A percentile compares a stretch with the other conserved stretches of the same genome.
These are phyloP conservation scores for Ustilago loliicola DNA, from an alignment of 1,284 basidiomycete species.

Conservation along the genomic window DNA sequence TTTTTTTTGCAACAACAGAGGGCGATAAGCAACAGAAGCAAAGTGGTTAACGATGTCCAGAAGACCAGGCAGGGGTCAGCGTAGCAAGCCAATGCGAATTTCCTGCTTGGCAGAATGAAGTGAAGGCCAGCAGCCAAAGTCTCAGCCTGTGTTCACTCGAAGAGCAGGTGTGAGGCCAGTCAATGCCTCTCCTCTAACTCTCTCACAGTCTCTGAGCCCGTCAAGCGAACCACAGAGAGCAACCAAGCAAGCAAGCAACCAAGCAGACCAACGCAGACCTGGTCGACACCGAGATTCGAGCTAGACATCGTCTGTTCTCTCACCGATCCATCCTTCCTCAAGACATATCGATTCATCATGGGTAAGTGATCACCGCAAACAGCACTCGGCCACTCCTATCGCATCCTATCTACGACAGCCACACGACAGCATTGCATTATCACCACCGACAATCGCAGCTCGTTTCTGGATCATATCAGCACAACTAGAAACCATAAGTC, in stretches of 20 bases:
- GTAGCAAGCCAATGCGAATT: not conserved
- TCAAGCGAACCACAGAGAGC: not conserved
- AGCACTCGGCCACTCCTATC: slow-evolving; percentile 28
- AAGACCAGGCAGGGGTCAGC: no score
- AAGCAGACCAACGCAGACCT: not conserved
- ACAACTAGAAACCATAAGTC: not conserved
- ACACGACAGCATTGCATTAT: slow-evolving; percentile 15
- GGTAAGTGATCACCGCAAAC: slow-evolving; percentile 51
- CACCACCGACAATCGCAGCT: slow-evolving; percentile 10
- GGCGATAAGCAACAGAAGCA: no score
- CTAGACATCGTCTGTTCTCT: slow-evolving; percentile 52
- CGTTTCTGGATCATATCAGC: slow-evolving; percentile 1
- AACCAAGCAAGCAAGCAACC: slow-evolving; percentile 8
- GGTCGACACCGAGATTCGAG: slow-evolving; percentile 35
- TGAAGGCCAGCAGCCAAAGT: not conserved
- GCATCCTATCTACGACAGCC: slow-evolving; percentile 18
- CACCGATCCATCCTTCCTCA: slow-evolving; percentile 57
- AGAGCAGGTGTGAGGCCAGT: no score
- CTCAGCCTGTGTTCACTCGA: no score
- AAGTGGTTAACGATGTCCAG: no score
- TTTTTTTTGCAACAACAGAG: no score
- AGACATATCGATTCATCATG: slow-evolving; percentile 60
- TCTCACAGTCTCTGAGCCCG: not conserved
- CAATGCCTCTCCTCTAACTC: not conserved
- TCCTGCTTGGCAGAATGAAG: not conserved